Evolutionary conservation across 768 basidiomycete species (phyloP).

Genomic region (Tulasnella sp.): DNA sequence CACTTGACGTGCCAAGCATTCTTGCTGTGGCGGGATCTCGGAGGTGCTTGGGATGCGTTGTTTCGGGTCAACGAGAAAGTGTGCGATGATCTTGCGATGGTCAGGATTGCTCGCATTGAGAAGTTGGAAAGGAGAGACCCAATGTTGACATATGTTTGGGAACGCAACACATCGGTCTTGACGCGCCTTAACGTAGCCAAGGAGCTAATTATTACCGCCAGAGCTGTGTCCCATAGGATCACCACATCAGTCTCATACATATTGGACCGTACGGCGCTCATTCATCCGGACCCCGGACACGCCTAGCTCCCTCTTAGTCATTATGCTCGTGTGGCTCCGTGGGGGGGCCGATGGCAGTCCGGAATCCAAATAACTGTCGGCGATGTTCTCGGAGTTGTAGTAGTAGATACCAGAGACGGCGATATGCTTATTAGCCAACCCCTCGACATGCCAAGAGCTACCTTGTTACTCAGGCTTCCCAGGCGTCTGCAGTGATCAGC

Average conservation of each 20-base stretch:
- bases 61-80: slow-evolving; percentile 38
- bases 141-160: slow-evolving; percentile 48
- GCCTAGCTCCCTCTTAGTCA: neutral
- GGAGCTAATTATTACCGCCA: slow-evolving; percentile 29
- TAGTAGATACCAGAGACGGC: neutral
- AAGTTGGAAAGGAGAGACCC: slow-evolving; percentile 32
- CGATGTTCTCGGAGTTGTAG: slow-evolving; percentile 12
- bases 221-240: neutral
- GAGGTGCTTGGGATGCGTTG: slow-evolving; percentile 34
- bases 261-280: neutral
- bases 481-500: slow-evolving; percentile 24
- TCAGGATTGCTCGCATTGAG: slow-evolving; percentile 34
- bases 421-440: slow-evolving; percentile 23
- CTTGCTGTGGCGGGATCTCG: slow-evolving; percentile 41
- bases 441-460: slow-evolving; percentile 40
- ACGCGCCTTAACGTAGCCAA: slow-evolving; percentile 31
- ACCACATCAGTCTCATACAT: no score
- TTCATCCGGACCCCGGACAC: neutral
- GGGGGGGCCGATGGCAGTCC: neutral
- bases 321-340: neutral
- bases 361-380: slow-evolving; percentile 4
- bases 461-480: slow-evolving; percentile 28
- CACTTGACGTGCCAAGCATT: slow-evolving; percentile 33
- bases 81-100: slow-evolving; percentile 33
- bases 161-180: slow-evolving; percentile 35